Evolutionary conservation across 768 basidiomycete species (phyloP), one percentile per base, ranked within the genome.

Genomic region (Chalciporus sphaerocephalus): DNA sequence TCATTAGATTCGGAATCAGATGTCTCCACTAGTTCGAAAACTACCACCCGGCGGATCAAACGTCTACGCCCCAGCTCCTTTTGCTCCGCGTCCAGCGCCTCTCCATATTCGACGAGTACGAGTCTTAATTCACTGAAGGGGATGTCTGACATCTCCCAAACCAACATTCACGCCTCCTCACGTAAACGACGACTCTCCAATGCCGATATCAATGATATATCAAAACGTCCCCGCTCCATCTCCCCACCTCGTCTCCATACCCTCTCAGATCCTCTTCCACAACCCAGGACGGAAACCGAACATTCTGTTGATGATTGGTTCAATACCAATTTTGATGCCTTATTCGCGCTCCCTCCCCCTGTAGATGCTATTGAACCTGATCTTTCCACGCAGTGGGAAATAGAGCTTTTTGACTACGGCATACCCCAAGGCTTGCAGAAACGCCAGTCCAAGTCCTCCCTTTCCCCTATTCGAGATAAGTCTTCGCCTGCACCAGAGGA

Each of bases 161-260:
- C 2, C 39, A 40, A 27, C 8, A 22, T 30, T 13, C 34, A 53
- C 30, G n/a, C 27, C n/a, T 32, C 41, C 47, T 53, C 54, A 1
- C 50, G 47, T 37, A 74, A 74, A 48, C 69, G 73, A 30, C 60
- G 67, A 4, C 38, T 70, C 11, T 74, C 72, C 2, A 66, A 70
- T 10, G 46, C 57, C 3, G 66, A 63, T 7, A 35, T 30, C 2
- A 28, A 49, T 0, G 25, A 32, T 1, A n/a, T 48, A 27, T 27
- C 59, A 1, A 72, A 73, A 28, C 62, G 62, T n/a, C 59, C 63
- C 0, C 52, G 58, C 18, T 47, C 62, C 4, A 25, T 47, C 7
- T 18, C 20, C 0, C 47, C 34, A 15, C 57, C 64, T 1, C 59
- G 54, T 18, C 39, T 55, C 2, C 63, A 64, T 17, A 13, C 55